Percentiles rank a stretch among this genome's conserved stretches.
phyloP scores from a whole-genome alignment of 192 early-diverging fungal species.

The Backusella parvicylindrica region DNA sequence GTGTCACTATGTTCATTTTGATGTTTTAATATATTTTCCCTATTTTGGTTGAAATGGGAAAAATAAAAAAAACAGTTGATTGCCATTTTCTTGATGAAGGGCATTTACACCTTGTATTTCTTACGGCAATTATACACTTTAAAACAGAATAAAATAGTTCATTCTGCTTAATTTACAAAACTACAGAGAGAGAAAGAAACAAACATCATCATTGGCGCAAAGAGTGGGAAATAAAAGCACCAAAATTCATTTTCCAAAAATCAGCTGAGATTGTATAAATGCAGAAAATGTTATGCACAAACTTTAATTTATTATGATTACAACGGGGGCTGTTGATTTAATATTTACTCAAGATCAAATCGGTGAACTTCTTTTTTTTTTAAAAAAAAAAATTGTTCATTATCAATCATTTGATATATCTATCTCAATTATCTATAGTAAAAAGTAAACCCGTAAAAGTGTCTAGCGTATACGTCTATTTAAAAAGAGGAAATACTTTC shows the following conservation, averaged over 20 bases:
- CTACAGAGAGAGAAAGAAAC: neutral
- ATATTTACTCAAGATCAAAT: neutral
- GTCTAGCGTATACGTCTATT: too few relatives aligned
- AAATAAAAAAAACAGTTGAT: neutral
- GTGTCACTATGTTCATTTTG: neutral
- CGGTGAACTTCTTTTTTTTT: too few relatives aligned
- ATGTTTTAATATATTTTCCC: neutral
- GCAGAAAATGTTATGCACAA: neutral
- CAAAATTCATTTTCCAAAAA: neutral
- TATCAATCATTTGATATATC: too few relatives aligned
- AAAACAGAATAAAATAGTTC: too few relatives aligned
- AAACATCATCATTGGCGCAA: neutral
- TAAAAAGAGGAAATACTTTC: too few relatives aligned
- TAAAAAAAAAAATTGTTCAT: too few relatives aligned
- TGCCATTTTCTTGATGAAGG: too few relatives aligned
- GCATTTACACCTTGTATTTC: too few relatives aligned
- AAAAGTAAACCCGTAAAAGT: too few relatives aligned
- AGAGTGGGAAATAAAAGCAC: neutral
- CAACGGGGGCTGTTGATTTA: neutral
- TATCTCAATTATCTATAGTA: too few relatives aligned
- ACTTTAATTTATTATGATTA: neutral
- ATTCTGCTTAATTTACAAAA: too few relatives aligned
- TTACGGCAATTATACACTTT: too few relatives aligned
- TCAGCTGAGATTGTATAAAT: neutral
- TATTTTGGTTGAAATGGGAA: neutral